Evolutionary conservation across 2,329 filamentous ascomycete species (phyloP).

Genomic region (Fusarium sarcochroum): DNA sequence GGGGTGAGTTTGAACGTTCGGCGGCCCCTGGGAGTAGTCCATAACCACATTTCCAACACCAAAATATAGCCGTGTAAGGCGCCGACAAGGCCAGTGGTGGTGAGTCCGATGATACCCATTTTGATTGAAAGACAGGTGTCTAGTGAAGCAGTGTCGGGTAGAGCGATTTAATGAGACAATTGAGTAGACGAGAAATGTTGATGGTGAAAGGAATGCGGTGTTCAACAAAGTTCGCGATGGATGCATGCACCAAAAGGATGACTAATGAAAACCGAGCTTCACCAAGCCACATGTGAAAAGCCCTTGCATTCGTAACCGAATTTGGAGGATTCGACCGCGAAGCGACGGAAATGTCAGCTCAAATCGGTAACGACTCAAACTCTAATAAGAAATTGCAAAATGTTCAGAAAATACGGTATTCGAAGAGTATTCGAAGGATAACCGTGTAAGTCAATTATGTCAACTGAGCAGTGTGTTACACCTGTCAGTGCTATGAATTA

Average conservation of each 20-base stretch:
- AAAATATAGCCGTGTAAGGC: slow-evolving; percentile 64
- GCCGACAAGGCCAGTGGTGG: slow-evolving; percentile 57
- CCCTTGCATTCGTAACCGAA: slow-evolving; percentile 7
- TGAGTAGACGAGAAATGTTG: not conserved
- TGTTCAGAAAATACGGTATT: too few relatives aligned
- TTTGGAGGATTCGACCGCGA: slow-evolving; percentile 24
- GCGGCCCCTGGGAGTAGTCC: slow-evolving; percentile 61
- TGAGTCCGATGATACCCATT: slow-evolving; percentile 54
- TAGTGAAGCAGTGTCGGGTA: not conserved
- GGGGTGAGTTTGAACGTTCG: slow-evolving; percentile 60
- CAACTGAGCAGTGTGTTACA: too few relatives aligned
- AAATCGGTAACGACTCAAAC: slow-evolving; percentile 15
- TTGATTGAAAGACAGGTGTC: not conserved
- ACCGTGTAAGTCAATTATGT: not conserved
- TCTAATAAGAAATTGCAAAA: not conserved
- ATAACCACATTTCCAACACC: slow-evolving; percentile 65
- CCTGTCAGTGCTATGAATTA: too few relatives aligned
- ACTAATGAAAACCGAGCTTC: slow-evolving; percentile 12
- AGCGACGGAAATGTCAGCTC: slow-evolving; percentile 3
- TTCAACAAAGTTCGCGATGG: slow-evolving; percentile 12
- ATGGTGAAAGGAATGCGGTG: not conserved
- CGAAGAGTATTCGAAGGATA: not conserved
- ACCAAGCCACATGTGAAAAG: slow-evolving; percentile 20
- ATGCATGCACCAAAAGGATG: slow-evolving; percentile 1
- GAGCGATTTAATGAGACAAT: not conserved